phyloP scores from a whole-genome alignment of 2,329 filamentous ascomycete genomes.

The Cadophora gregata region DNA sequence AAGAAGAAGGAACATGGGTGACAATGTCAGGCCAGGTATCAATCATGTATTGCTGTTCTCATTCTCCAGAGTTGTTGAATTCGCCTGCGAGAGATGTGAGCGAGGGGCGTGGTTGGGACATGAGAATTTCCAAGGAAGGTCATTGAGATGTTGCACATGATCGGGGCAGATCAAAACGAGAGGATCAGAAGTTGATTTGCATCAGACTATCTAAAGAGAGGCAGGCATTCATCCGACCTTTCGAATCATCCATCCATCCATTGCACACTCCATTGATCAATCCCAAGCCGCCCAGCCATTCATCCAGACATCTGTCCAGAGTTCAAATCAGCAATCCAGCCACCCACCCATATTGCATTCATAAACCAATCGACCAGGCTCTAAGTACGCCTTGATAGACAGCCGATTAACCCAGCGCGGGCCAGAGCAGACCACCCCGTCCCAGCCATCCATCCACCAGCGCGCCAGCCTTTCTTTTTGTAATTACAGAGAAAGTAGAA shows the following conservation, averaged over 20 bases:
- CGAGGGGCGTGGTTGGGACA: too few relatives aligned
- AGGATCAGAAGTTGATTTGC: constrained; percentile 28
- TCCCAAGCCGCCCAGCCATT: background rate
- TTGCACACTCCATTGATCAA: background rate
- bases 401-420: background rate
- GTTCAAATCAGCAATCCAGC: constrained; percentile 6
- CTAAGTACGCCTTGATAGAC: constrained; percentile 3
- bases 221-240: background rate
- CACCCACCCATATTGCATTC: constrained; percentile 21
- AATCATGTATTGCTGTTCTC: too few relatives aligned
- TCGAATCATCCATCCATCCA: constrained; percentile 1
- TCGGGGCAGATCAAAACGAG: too few relatives aligned
- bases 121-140: too few relatives aligned
- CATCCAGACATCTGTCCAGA: background rate
- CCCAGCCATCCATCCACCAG: constrained; percentile 3
- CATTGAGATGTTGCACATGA: too few relatives aligned
- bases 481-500: constrained; percentile 27
- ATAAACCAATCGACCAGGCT: background rate
- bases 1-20: too few relatives aligned
- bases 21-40: too few relatives aligned
- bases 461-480: constrained; percentile 25
- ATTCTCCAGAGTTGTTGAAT: too few relatives aligned
- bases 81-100: too few relatives aligned
- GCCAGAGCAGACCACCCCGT: background rate
- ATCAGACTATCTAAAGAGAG: constrained; percentile 32